These are phyloP conservation scores for Tetracladium maxilliforme DNA, from an alignment of 2,329 filamentous ascomycete genomes.

Conservation along the genomic window DNA sequence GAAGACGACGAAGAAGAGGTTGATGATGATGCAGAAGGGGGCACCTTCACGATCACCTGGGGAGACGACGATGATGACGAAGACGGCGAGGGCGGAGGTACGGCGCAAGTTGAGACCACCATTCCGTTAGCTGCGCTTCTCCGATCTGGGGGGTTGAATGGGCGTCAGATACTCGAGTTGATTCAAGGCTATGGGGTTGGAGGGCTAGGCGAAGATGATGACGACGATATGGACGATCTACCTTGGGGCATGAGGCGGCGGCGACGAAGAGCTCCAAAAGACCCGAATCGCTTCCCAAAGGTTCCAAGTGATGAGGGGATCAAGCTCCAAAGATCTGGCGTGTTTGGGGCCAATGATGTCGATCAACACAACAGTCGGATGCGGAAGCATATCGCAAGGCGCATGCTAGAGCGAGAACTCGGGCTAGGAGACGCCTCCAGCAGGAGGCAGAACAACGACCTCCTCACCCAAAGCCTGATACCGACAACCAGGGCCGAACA, in stretches of 20 bases:
- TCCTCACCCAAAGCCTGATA: conserved; percentile 46
- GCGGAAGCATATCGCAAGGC: conserved; percentile 47
- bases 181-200: conserved; percentile 19
- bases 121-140: too few species aligned
- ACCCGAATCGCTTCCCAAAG: conserved; percentile 57
- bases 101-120: neutral
- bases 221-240: conserved; percentile 13
- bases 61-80: conserved; percentile 8
- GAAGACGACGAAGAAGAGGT: conserved; percentile 20
- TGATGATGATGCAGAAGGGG: conserved; percentile 19
- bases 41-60: conserved; percentile 3
- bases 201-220: conserved; percentile 8
- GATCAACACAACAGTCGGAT: conserved; percentile 31
- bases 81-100: conserved; percentile 3
- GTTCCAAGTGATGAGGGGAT: conserved; percentile 67
- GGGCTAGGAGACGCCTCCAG: conserved; percentile 49
- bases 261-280: conserved; percentile 22
- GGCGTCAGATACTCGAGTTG: conserved; percentile 8
- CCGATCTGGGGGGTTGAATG: neutral
- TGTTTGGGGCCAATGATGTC: conserved; percentile 58
- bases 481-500: conserved; percentile 67
- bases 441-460: conserved; percentile 20
- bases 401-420: conserved; percentile 70
- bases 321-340: conserved; percentile 68
- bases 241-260: conserved; percentile 28